Evolutionary conservation across 495 filamentous ascomycete species (phyloP), one percentile per base, ranked within the genome.

Genomic region (Penicillium tannophilum): DNA sequence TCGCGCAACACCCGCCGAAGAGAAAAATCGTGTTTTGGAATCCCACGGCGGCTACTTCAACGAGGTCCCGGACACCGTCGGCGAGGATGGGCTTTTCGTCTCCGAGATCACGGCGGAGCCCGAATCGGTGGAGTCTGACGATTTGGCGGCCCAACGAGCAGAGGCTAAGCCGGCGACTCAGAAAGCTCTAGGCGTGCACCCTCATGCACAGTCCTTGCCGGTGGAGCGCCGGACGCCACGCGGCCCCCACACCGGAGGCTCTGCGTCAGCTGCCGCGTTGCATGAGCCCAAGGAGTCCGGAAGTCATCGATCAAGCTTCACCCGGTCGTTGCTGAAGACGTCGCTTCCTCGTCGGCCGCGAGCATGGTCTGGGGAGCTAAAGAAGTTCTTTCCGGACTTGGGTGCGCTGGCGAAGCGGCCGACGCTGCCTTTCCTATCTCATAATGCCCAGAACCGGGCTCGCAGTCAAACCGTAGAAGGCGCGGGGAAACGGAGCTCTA

Each of bases 21-120:
- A 95, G 67, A 93, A 90, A 75, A 84, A 75, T 33, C 84, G 86
- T 1, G 84, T 84, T 0, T 75, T 96, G 76, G 85, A 89, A 49
- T 65, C 74, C 19, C 55, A 80, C 20, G 77, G 82, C 14, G 82
- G 71, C 0, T 85, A 82, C 45, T 88, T 90, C 55, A 80, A 80
- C 4, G 65, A 59, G 31, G 71, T 66, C 50, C 71, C 70, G 10
- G 59, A 67, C 50, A 56, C 56, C 16, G 44, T 59, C 41, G 63
- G 58, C 46, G 63, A 68, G 14, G 62, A 72, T 46, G 73, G 70
- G n/a, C 55, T 75, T 7, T 76, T 72, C 58, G 54, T 65, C 3
- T 64, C 66, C 9, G 60, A 75, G 39, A 47, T 78, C 35, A 73
- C 74, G 5, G 66, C 63, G 19, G 76, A 77, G 60, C 74, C 76